Evolutionary conservation across 768 basidiomycete genomes (phyloP).

Genomic region (Boletus fagicola): DNA sequence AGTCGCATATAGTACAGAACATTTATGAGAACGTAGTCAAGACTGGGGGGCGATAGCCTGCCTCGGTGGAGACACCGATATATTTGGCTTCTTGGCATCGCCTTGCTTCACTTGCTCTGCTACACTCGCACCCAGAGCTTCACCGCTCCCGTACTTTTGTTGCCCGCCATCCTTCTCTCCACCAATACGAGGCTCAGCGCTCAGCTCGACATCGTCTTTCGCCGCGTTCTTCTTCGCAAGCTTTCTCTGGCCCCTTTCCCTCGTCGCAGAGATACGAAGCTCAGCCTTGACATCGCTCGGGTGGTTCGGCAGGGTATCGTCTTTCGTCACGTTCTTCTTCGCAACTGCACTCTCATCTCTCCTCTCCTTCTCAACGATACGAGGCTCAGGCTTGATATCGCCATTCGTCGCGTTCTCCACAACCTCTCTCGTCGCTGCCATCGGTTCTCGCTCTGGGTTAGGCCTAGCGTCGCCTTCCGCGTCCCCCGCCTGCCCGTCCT

Average conservation of each 20-base stretch:
- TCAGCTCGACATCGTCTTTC: neutral
- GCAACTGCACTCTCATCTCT: neutral
- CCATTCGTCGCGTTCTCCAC: neutral
- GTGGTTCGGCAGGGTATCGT: too few species aligned
- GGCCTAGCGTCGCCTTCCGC: neutral
- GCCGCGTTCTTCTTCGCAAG: too few species aligned
- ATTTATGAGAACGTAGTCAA: neutral
- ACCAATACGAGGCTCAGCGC: neutral
- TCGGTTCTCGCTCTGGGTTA: neutral
- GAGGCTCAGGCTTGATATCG: neutral
- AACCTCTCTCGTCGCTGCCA: neutral
- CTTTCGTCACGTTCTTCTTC: neutral
- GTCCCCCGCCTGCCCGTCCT: neutral
- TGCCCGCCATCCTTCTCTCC: neutral
- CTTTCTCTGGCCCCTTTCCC: too few species aligned
- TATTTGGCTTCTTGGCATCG: neutral
- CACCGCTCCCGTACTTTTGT: neutral
- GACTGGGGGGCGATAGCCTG: neutral
- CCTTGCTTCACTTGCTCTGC: neutral
- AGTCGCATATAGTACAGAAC: constrained; percentile 1
- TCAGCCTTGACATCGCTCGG: neutral
- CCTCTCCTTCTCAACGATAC: neutral
- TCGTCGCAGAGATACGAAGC: neutral
- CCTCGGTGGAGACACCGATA: too few species aligned
- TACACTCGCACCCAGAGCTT: too few species aligned